Base-by-base conservation (phyloP, 768 basidiomycete genomes). In the Tubosaeta brunneosetosa region DNA sequence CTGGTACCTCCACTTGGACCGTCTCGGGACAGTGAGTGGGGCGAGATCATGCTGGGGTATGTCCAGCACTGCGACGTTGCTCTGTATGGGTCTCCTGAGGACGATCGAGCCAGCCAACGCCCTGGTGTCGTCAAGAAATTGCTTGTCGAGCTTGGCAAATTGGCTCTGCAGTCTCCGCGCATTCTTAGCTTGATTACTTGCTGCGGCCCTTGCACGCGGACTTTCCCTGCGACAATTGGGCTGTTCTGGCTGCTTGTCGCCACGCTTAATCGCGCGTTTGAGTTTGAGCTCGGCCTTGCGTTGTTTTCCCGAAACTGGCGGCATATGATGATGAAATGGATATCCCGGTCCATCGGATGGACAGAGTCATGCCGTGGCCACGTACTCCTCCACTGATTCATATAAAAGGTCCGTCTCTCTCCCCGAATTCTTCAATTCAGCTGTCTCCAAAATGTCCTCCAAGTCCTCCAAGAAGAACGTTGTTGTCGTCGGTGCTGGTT, bases 1-100 rank as follows among this genome's bases (percentile, higher is more conserved):
- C 22, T 88, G 85, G 65, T 83, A 91, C 17, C 80, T 74, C 90
- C 94, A 97, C 66, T 86, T 92, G 3, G 94, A 94, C 52, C 94
- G 67, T 56, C 71, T 80, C 16, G 91, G 91, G 61, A 63, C 32
- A 19, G 31, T 27, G 19, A 63, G 56, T 12, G 51, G 53, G 47
- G 7, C 27, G 8, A 29, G 38, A 42, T 41, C 47, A 1, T 29
- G 51, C 31, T 36, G 44, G 13, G 55, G 52, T 1, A 43, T 33
- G 32, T 53, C 25, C 56, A 77, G 74, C 45, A 81, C 59, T 4
- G 75, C 70, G 9, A 62, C 63, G 17, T 70, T 65, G 48, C 63
- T 44, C 12, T 73, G 63, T 27, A 92, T 75, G 22, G 89, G 89
- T 32, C 89, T 76, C 29, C 56, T 62, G 32, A 90, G 73, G 8